These are phyloP conservation scores for Botrytis fabae DNA, from an alignment of 2,329 filamentous ascomycete species.

Conservation along the genomic window DNA sequence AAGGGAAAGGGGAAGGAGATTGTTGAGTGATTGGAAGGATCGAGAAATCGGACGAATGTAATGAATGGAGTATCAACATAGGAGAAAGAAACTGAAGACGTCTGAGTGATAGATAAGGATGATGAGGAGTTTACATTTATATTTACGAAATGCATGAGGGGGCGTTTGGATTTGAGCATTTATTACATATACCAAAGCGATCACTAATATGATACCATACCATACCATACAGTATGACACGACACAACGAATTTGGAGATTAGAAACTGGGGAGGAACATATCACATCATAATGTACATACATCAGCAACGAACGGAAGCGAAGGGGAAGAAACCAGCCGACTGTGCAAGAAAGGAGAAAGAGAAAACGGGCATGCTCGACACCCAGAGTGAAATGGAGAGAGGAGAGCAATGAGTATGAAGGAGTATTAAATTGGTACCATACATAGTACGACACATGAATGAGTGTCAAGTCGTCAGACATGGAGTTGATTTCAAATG, in stretches of 20 bases:
- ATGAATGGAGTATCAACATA: background rate
- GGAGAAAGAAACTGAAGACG: background rate
- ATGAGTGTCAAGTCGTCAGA: too few species aligned
- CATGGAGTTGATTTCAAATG: background rate
- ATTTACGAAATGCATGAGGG: background rate
- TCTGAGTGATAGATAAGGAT: background rate
- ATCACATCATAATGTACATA: background rate
- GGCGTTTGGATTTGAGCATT: slow-evolving; percentile 1
- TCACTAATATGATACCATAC: background rate
- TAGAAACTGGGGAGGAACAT: background rate
- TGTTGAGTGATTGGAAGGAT: background rate
- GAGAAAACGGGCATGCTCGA: background rate
- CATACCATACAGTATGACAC: background rate
- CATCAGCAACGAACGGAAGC: background rate
- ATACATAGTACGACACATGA: too few species aligned
- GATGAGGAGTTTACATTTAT: background rate
- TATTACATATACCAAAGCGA: background rate
- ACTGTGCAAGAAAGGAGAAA: background rate
- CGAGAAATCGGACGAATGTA: background rate
- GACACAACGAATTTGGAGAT: background rate
- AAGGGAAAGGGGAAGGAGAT: background rate
- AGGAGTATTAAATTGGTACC: too few species aligned
- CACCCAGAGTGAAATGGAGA: background rate
- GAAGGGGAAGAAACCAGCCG: background rate
- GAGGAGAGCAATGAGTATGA: background rate